Percentiles rank a stretch among this genome's conserved stretches.
phyloP scores from a whole-genome alignment of 139 green algal species.

The Dunaliella primolecta region DNA sequence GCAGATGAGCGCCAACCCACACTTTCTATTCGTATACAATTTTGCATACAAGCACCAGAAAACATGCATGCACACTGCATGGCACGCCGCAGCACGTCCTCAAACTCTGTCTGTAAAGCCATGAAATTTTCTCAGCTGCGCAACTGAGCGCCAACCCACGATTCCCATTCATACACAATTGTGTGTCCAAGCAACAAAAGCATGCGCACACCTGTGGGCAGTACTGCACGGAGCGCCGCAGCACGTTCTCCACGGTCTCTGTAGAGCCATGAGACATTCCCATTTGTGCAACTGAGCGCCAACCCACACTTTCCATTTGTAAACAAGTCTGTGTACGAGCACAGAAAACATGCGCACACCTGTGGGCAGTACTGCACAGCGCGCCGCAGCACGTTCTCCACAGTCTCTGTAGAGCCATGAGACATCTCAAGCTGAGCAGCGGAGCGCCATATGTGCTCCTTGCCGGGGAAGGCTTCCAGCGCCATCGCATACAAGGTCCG shows the following conservation, averaged over 20 bases:
- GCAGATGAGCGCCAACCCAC: slow-evolving; percentile 88
- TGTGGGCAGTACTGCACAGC: slow-evolving; percentile 87
- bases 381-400: slow-evolving; percentile 80
- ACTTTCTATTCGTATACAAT: too few species aligned
- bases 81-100: slow-evolving; percentile 77
- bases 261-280: slow-evolving; percentile 83
- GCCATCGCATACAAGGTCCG: slow-evolving; percentile 29
- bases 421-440: slow-evolving; percentile 91
- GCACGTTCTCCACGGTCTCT: slow-evolving; percentile 77
- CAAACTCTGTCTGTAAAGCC: slow-evolving; percentile 71
- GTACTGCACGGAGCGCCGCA: slow-evolving; percentile 79
- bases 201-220: slow-evolving; percentile 64
- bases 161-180: too few species aligned
- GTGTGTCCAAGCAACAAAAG: too few species aligned
- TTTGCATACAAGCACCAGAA: too few species aligned
- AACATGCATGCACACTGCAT: slow-evolving; percentile 57
- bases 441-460: slow-evolving; percentile 81
- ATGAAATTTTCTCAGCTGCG: slow-evolving; percentile 87
- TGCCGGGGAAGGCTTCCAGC: slow-evolving; percentile 66
- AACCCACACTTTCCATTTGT: too few species aligned
- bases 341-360: slow-evolving; percentile 26
- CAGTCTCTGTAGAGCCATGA: slow-evolving; percentile 61
- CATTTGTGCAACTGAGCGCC: slow-evolving; percentile 81
- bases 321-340: too few species aligned
- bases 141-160: slow-evolving; percentile 86